A percentile compares a stretch with the other conserved stretches of the same genome.
Evolutionary conservation across 306 rosid species (phyloP).

Genomic region (Pachyrhizus erosus): DNA sequence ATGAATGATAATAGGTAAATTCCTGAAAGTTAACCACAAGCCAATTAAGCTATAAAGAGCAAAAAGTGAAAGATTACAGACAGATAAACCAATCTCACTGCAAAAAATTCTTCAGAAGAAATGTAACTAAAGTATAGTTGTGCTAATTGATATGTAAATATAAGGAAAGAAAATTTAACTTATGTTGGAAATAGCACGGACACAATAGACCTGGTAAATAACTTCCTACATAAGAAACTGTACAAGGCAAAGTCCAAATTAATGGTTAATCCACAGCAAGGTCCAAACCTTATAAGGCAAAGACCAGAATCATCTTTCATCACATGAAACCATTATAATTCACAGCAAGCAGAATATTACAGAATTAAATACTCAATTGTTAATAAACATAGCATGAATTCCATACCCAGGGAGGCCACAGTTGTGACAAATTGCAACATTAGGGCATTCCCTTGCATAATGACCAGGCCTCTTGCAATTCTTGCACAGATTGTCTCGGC

Average conservation of each 20-base stretch:
- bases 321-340: not conserved
- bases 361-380: conserved; percentile 15
- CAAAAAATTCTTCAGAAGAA: not conserved
- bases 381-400: conserved; percentile 32
- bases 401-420: conserved; percentile 94
- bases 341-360: conserved; percentile 8
- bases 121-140: conserved; percentile 1
- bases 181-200: not conserved
- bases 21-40: not conserved
- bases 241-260: conserved; percentile 21
- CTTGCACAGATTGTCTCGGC: conserved; percentile 98
- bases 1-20: not conserved
- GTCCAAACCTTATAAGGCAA: no score
- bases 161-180: not conserved
- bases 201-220: not conserved
- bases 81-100: not conserved
- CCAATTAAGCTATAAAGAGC: not conserved
- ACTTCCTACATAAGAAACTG: conserved; percentile 9
- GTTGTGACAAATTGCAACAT: conserved; percentile 96
- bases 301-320: no score
- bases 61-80: not conserved
- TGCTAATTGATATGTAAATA: not conserved
- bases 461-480: conserved; percentile 99
- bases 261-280: not conserved
- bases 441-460: conserved; percentile 98